These are phyloP conservation scores for Myrica gale DNA, from an alignment of 306 rosid species.

Conservation along the genomic window DNA sequence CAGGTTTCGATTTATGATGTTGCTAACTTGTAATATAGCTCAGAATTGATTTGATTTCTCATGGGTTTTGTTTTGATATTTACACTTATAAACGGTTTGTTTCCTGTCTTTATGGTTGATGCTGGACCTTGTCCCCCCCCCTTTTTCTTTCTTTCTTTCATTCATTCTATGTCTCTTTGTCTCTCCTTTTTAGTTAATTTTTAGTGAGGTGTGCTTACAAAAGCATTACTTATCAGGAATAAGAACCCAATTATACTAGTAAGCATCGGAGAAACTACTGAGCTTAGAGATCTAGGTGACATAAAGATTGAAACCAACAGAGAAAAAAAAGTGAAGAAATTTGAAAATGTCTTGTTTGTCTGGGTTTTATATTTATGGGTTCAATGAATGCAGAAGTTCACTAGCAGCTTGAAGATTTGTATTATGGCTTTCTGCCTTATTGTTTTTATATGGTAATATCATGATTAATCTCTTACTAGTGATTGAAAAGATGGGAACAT, in stretches of 20 bases:
- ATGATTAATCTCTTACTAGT: not conserved
- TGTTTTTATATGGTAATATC: not conserved
- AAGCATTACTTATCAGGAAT: no score
- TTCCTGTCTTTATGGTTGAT: constrained; percentile 1
- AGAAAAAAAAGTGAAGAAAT: not conserved
- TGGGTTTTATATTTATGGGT: not conserved
- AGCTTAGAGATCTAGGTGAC: not conserved
- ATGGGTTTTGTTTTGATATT: not conserved
- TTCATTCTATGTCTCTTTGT: no score
- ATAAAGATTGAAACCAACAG: not conserved
- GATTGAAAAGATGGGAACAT: not conserved
- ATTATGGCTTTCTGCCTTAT: not conserved
- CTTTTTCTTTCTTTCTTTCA: not conserved
- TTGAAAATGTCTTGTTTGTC: not conserved
- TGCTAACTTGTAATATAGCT: constrained; percentile 7
- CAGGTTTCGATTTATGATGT: constrained; percentile 46
- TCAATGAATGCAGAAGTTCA: not conserved
- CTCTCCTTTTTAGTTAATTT: not conserved
- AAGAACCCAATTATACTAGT: not conserved
- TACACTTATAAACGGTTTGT: not conserved
- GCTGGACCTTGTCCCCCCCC: not conserved
- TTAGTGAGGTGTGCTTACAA: not conserved
- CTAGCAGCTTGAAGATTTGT: not conserved
- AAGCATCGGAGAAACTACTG: not conserved
- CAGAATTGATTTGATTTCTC: not conserved